A percentile compares a stretch with the other conserved stretches of the same genome.
These are phyloP conservation scores for Penstemon barbatus DNA, from an alignment of 257 asterid species.

Conservation along the genomic window DNA sequence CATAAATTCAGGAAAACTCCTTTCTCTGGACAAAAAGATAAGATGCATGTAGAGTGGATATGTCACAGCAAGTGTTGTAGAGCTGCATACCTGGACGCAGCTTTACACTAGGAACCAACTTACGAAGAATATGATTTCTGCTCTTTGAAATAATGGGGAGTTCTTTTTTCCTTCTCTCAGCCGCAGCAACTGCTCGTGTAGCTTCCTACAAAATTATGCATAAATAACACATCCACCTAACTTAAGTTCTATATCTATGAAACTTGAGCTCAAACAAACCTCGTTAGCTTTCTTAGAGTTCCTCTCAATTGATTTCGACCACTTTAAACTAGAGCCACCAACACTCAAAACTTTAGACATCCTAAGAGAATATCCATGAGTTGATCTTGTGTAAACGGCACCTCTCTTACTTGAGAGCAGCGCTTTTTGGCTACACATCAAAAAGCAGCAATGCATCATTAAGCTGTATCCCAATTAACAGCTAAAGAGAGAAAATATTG, in stretches of 20 bases:
- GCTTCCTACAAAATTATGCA: slow-evolving; percentile 62
- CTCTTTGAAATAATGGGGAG: slow-evolving; percentile 48
- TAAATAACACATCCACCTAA: slow-evolving; percentile 18
- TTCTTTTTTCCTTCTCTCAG: slow-evolving; percentile 60
- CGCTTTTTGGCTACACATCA: slow-evolving; percentile 57
- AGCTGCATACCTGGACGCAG: slow-evolving; percentile 73
- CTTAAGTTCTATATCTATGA: slow-evolving; percentile 25
- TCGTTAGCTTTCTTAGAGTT: slow-evolving; percentile 67
- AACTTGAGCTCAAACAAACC: slow-evolving; percentile 53
- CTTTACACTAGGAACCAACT: slow-evolving; percentile 73
- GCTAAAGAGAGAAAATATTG: slow-evolving; percentile 10
- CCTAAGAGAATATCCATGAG: slow-evolving; percentile 77
- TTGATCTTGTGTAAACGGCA: slow-evolving; percentile 79
- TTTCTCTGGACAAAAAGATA: slow-evolving; percentile 14
- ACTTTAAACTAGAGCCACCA: slow-evolving; percentile 81
- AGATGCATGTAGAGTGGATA: slow-evolving; percentile 24
- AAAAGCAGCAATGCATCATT: slow-evolving; percentile 26
- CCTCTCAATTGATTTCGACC: slow-evolving; percentile 95
- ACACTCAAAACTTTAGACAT: slow-evolving; percentile 77
- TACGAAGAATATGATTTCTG: slow-evolving; percentile 75
- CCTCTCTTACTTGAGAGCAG: slow-evolving; percentile 71
- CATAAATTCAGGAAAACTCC: slow-evolving; percentile 16
- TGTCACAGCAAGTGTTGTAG: slow-evolving; percentile 81
- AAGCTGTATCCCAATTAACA: slow-evolving; percentile 24
- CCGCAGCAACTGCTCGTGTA: slow-evolving; percentile 76